Percentiles rank a stretch among this genome's conserved stretches.
These are phyloP conservation scores for Cordyceps tenuipes DNA, from an alignment of 2,329 filamentous ascomycete species.

Conservation along the genomic window DNA sequence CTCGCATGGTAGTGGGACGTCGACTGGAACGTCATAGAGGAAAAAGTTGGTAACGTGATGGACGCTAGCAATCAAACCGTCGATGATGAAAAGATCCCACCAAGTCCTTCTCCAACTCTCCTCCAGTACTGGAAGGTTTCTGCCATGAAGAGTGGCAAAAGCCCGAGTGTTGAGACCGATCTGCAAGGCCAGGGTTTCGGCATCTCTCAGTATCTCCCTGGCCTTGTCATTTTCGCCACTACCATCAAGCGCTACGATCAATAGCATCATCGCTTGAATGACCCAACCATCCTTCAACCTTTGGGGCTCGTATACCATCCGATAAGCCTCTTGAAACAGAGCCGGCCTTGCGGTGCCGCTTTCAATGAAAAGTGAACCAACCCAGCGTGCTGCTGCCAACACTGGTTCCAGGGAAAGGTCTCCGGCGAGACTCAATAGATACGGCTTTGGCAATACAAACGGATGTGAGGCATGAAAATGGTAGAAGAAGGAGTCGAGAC, in stretches of 20 bases:
- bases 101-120: slow-evolving; percentile 84
- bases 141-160: slow-evolving; percentile 57
- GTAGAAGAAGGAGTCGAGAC: slow-evolving; percentile 50
- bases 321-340: slow-evolving; percentile 51
- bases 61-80: slow-evolving; percentile 77
- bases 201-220: slow-evolving; percentile 55
- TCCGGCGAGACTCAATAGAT: slow-evolving; percentile 39
- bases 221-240: slow-evolving; percentile 63
- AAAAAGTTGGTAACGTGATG: slow-evolving; percentile 62
- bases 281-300: slow-evolving; percentile 50
- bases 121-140: slow-evolving; percentile 59
- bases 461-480: slow-evolving; percentile 52
- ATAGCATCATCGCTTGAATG: slow-evolving; percentile 70
- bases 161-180: slow-evolving; percentile 65
- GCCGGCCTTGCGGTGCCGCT: slow-evolving; percentile 35
- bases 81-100: slow-evolving; percentile 79
- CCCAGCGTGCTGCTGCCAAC: slow-evolving; percentile 46
- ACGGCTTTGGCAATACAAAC: slow-evolving; percentile 45
- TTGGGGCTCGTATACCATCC: slow-evolving; percentile 38
- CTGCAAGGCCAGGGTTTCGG: slow-evolving; percentile 64
- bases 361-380: slow-evolving; percentile 48
- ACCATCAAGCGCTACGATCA: slow-evolving; percentile 71
- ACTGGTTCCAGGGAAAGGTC: slow-evolving; percentile 41
- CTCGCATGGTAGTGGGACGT: slow-evolving; percentile 73
- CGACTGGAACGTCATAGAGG: slow-evolving; percentile 57